These are phyloP conservation scores for Neurospora sp. DNA, from an alignment of 495 filamentous ascomycete species.

Conservation along the genomic window DNA sequence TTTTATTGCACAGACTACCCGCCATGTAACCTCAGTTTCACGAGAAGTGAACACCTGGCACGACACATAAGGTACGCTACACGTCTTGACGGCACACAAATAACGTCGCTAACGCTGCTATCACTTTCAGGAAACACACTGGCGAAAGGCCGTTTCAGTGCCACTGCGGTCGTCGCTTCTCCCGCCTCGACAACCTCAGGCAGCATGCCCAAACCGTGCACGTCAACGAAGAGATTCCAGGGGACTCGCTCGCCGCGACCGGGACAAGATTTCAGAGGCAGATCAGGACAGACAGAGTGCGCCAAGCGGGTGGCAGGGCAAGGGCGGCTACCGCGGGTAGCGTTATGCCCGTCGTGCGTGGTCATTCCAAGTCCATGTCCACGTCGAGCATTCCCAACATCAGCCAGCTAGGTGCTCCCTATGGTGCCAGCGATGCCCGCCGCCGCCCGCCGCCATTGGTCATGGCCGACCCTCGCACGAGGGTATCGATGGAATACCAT, in stretches of 20 bases:
- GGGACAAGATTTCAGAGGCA: constrained; percentile 91
- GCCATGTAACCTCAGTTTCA: constrained; percentile 90
- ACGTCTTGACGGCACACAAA: not conserved
- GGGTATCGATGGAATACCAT: constrained; percentile 55
- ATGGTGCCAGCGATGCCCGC: constrained; percentile 51
- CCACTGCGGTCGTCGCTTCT: constrained; percentile 90
- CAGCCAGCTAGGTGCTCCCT: constrained; percentile 62
- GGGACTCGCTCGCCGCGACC: constrained; percentile 86
- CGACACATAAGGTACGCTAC: constrained; percentile 72
- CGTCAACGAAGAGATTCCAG: constrained; percentile 92
- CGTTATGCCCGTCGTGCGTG: constrained; percentile 52
- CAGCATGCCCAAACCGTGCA: constrained; percentile 98
- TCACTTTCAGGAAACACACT: constrained; percentile 71
- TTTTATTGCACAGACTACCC: constrained; percentile 98
- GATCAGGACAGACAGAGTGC: constrained; percentile 66
- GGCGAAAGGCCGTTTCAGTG: constrained; percentile 96
- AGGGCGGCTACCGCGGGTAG: constrained; percentile 65
- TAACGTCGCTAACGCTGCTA: constrained; percentile 5
- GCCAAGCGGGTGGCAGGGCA: constrained; percentile 59
- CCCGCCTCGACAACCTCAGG: constrained; percentile 89
- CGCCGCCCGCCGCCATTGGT: constrained; percentile 73
- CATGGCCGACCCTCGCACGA: constrained; percentile 57
- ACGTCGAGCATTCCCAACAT: constrained; percentile 60
- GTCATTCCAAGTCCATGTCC: constrained; percentile 75
- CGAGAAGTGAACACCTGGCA: constrained; percentile 89